A percentile compares a stretch with the other conserved stretches of the same genome.
These are phyloP conservation scores for Bretschneidera sinensis DNA, from an alignment of 345 rosid species.

Conservation along the genomic window DNA sequence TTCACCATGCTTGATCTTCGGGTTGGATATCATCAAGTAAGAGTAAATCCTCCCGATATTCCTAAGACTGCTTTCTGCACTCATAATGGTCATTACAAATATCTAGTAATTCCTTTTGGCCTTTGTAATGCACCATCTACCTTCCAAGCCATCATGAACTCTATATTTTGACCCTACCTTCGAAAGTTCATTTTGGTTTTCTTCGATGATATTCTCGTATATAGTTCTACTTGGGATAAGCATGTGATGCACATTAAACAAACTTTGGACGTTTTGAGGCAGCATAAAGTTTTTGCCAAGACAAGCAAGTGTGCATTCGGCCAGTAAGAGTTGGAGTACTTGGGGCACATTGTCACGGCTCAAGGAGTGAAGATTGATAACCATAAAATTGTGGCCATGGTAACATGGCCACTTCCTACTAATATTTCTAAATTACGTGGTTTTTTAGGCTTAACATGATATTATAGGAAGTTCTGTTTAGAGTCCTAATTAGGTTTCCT, in stretches of 20 bases:
- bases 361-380: background rate
- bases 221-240: no score
- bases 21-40: background rate
- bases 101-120: background rate
- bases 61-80: background rate
- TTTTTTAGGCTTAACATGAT: background rate
- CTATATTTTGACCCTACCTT: no score
- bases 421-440: background rate
- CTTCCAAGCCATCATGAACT: no score
- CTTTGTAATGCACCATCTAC: no score
- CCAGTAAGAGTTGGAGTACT: no score
- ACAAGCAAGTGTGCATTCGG: no score
- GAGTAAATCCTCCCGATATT: background rate
- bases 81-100: constrained; percentile 1
- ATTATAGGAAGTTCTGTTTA: background rate
- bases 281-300: no score
- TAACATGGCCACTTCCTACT: background rate
- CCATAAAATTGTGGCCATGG: background rate
- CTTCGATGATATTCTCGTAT: no score
- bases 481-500: no score
- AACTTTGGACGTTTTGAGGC: background rate
- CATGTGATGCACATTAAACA: background rate
- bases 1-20: background rate
- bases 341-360: background rate
- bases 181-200: background rate